Evolutionary conservation across 73 alveolate species (phyloP), one percentile per base, ranked within the genome.

Genomic region (Paraurostyla sp.): DNA sequence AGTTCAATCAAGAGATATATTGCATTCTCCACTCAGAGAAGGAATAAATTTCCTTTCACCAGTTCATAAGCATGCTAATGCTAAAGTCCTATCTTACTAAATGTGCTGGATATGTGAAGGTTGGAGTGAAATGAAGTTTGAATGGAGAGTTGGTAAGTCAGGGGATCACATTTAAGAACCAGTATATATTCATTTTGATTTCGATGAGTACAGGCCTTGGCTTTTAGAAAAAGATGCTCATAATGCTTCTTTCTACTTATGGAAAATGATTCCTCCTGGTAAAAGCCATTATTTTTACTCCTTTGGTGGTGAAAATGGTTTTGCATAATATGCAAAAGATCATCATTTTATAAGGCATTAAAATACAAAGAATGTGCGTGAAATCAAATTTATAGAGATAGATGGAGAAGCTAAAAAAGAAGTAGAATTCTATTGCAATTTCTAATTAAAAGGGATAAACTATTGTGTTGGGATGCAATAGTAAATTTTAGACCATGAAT

Each of bases 71-170:
- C 54, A 52, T 45, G 46, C 54, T 2, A 73, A 73, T 49, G 65
- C 71, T 23, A 73, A 49, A 46, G 18, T 48, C 22, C 42, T 48
- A 56, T 73, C 86, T 11, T 73, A 73, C 46, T 23, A 73, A 48
- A 88, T 46, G 56, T 89, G 94, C 76, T 89, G 94, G 94, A 51
- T 89, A 6, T 89, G 94, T 33, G 94, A 89, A 27, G 94, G 94
- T n/a, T 89, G 94, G 94, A 62, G 60, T 35, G 92, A 83, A 40
- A 20, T 49, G 81, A 56, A 81, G n/a, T 81, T 81, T 43, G 54
- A 30, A 18, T 81, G 85, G 86, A 69, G 36, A 30, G 52, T 42
- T 36, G 84, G 76, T 0, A 62, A 62, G 29, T 83, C 85, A 13
- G 92, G 92, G 7, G 23, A 71, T 3, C 43, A 15, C 18, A 35